Conservation (phyloP, 768 basidiomycete species). For the Mrakia blollopis region DNA sequence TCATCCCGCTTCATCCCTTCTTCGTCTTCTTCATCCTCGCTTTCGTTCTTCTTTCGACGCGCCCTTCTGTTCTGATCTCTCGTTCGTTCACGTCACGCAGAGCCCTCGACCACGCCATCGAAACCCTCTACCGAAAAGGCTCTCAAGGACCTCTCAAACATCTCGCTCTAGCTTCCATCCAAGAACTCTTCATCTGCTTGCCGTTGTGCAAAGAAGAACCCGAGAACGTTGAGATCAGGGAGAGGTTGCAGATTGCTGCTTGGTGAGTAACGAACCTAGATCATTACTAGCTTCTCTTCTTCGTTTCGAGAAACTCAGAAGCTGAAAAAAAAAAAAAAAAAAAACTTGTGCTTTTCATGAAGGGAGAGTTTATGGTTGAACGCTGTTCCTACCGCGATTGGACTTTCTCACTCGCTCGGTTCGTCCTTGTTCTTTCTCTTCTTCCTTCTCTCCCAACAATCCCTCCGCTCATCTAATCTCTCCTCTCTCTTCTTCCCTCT, state of each 20-base stretch:
- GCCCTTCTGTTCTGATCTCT: background rate
- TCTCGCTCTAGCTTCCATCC: slow-evolving; percentile 61
- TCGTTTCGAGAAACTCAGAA: slow-evolving; percentile 46
- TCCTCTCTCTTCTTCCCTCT: slow-evolving; percentile 37
- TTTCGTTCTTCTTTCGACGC: background rate
- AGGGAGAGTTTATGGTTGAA: slow-evolving; percentile 43
- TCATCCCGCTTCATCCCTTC: background rate
- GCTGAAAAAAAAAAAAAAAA: too few species aligned
- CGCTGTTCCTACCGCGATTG: slow-evolving; percentile 48
- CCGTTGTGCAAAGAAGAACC: slow-evolving; percentile 61
- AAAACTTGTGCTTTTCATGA: too few species aligned
- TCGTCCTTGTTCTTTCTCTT: background rate
- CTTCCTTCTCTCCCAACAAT: background rate
- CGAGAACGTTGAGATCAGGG: slow-evolving; percentile 55
- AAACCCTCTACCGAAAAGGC: slow-evolving; percentile 58
- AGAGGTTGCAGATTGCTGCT: slow-evolving; percentile 65
- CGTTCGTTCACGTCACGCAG: slow-evolving; percentile 36
- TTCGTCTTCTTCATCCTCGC: background rate
- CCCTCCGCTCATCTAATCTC: slow-evolving; percentile 54
- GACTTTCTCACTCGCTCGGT: slow-evolving; percentile 63
- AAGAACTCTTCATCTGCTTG: slow-evolving; percentile 69
- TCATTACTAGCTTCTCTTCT: too few species aligned
- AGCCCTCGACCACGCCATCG: slow-evolving; percentile 72
- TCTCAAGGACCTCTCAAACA: slow-evolving; percentile 59
- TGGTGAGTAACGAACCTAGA: too few species aligned